A percentile compares a stretch with the other conserved stretches of the same genome.
These are phyloP conservation scores for Betula pendula DNA, from an alignment of 306 rosid species.

Conservation along the genomic window DNA sequence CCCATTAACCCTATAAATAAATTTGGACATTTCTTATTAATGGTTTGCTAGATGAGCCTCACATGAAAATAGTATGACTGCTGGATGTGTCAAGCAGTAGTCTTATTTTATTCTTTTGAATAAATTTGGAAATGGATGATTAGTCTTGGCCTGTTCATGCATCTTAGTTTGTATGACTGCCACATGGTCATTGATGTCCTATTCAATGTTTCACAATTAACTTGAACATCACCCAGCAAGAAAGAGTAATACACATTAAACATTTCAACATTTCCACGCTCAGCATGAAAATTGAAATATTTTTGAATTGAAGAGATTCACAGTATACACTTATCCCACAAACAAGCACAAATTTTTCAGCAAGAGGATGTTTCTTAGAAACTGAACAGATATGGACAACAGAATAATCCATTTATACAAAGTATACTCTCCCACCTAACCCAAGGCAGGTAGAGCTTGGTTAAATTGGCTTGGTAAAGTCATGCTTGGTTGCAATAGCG, in stretches of 20 bases:
- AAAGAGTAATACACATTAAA: background rate
- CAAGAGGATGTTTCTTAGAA: background rate
- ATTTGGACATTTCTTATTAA: background rate
- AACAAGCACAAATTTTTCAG: background rate
- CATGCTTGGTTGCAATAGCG: background rate
- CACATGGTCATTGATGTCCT: background rate
- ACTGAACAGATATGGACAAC: background rate
- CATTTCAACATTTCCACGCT: background rate
- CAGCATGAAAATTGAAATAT: background rate
- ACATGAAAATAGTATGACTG: background rate
- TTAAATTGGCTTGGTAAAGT: background rate
- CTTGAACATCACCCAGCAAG: background rate
- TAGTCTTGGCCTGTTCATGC: background rate
- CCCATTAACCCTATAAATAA: background rate
- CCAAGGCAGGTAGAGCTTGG: background rate
- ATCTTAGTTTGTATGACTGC: background rate
- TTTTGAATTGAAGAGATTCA: background rate
- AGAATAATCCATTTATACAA: background rate
- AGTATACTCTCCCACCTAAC: background rate
- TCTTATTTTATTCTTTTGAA: background rate
- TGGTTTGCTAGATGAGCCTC: background rate
- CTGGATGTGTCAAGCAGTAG: background rate
- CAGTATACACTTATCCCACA: background rate
- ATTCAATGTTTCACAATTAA: background rate
- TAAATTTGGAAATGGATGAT: background rate